A percentile compares a stretch with the other conserved stretches of the same genome.
phyloP scores from a whole-genome alignment of 305 asterid species.

The Andrographis paniculata region DNA sequence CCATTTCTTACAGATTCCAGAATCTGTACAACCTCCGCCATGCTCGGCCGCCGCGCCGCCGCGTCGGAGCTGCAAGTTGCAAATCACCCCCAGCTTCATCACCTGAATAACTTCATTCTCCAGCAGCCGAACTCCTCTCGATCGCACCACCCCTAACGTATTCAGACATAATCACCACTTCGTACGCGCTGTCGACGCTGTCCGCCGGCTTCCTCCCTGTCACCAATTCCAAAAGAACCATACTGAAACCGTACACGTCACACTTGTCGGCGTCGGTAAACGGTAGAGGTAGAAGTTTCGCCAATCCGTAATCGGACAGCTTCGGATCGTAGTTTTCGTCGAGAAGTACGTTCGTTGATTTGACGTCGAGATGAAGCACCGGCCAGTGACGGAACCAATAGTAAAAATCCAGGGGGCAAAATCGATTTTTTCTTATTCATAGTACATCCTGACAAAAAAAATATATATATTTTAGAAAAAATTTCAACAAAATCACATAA shows the following conservation, averaged over 20 bases:
- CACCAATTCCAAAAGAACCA: conserved; percentile 68
- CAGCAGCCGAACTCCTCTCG: conserved; percentile 54
- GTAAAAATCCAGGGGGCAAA: too few relatives aligned
- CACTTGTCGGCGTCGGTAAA: conserved; percentile 48
- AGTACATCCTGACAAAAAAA: too few relatives aligned
- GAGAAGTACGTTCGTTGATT: conserved; percentile 72
- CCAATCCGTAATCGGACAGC: conserved; percentile 67
- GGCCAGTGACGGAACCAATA: too few relatives aligned
- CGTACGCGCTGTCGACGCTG: conserved; percentile 37
- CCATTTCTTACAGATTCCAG: conserved; percentile 88
- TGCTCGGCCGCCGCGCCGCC: conserved; percentile 82
- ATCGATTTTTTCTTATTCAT: too few relatives aligned
- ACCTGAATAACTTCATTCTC: conserved; percentile 85
- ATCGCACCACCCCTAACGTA: conserved; percentile 52
- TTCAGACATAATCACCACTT: conserved; percentile 72
- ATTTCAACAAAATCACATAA: too few relatives aligned
- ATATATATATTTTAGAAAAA: too few relatives aligned
- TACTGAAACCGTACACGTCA: conserved; percentile 81
- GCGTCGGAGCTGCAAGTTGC: conserved; percentile 65
- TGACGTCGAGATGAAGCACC: conserved; percentile 70
- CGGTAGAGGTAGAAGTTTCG: conserved; percentile 54
- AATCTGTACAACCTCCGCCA: conserved; percentile 95
- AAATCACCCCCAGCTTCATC: conserved; percentile 76
- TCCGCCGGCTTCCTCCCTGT: conserved; percentile 89
- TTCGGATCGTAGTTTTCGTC: conserved; percentile 46